Conservation (phyloP, 2,329 filamentous ascomycete genomes). For the Hymenoscyphus scutula region DNA sequence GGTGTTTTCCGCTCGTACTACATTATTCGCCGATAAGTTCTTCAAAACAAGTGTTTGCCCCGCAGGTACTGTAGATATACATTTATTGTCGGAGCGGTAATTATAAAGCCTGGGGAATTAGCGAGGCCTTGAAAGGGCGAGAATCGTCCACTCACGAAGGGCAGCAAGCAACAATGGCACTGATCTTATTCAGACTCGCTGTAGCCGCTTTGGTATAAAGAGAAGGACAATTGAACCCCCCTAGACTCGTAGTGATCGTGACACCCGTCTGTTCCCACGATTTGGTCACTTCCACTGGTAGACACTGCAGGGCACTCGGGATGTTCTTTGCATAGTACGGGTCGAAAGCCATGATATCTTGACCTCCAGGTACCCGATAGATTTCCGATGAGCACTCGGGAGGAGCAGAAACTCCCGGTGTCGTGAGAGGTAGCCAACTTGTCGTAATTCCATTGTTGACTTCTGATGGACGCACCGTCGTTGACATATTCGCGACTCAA, state of each 20-base stretch:
- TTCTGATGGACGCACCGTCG: constrained; percentile 15
- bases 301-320: constrained; percentile 13
- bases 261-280: constrained; percentile 4
- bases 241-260: constrained; percentile 13
- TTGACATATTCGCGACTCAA: constrained; percentile 16
- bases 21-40: constrained; percentile 6
- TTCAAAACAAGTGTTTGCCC: constrained; percentile 9
- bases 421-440: constrained; percentile 22
- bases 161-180: constrained; percentile 19
- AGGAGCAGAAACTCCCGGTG: constrained; percentile 16
- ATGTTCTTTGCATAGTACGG: constrained; percentile 14
- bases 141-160: constrained; percentile 18
- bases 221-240: constrained; percentile 18
- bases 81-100: constrained; percentile 14
- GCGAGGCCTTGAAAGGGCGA: background rate
- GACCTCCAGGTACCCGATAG: constrained; percentile 13
- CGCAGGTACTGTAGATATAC: constrained; percentile 14
- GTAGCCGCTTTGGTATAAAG: constrained; percentile 16
- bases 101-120: constrained; percentile 14
- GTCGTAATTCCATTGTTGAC: constrained; percentile 21
- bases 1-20: background rate
- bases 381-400: constrained; percentile 18
- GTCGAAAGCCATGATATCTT: constrained; percentile 18
- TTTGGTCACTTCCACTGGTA: constrained; percentile 12
- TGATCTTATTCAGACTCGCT: constrained; percentile 13